A percentile compares a stretch with the other conserved stretches of the same genome.
phyloP scores from a whole-genome alignment of 331 rosid genomes.

The Malus hybrid region DNA sequence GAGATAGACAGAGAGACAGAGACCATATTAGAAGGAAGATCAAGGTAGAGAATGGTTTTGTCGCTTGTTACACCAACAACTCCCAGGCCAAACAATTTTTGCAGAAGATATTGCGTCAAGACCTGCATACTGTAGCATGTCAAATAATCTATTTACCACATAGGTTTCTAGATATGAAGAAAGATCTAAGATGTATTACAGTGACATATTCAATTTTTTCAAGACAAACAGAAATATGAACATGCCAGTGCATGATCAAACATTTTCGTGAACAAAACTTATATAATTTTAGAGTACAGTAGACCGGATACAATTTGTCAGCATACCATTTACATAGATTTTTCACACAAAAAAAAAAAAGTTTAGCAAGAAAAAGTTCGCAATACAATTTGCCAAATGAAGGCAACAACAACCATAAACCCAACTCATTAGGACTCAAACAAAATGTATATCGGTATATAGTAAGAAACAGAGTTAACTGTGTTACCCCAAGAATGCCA shows the following conservation, averaged over 20 bases:
- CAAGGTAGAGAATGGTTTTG: slow-evolving; percentile 51
- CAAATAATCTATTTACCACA: neutral
- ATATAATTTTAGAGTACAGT: too few relatives aligned
- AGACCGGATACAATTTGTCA: neutral
- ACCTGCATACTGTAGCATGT: slow-evolving; percentile 37
- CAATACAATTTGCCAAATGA: neutral
- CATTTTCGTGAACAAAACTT: neutral
- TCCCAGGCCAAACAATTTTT: slow-evolving; percentile 68
- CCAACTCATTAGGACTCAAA: neutral
- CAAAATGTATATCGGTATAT: neutral
- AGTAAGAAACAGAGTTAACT: neutral
- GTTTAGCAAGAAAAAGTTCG: too few relatives aligned
- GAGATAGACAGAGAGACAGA: slow-evolving; percentile 24
- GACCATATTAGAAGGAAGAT: slow-evolving; percentile 93
- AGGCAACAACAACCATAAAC: neutral
- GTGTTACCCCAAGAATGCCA: slow-evolving; percentile 90
- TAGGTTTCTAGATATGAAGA: neutral
- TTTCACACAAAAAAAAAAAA: too few relatives aligned
- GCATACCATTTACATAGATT: too few relatives aligned
- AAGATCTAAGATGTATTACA: neutral
- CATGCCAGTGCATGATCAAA: neutral
- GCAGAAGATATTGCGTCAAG: slow-evolving; percentile 62
- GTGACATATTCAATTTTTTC: neutral
- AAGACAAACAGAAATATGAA: neutral
- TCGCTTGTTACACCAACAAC: slow-evolving; percentile 50